Percentiles rank a stretch among this genome's conserved stretches.
phyloP scores from a whole-genome alignment of 805 yeast species.

The Scheffersomyces stipitis region DNA sequence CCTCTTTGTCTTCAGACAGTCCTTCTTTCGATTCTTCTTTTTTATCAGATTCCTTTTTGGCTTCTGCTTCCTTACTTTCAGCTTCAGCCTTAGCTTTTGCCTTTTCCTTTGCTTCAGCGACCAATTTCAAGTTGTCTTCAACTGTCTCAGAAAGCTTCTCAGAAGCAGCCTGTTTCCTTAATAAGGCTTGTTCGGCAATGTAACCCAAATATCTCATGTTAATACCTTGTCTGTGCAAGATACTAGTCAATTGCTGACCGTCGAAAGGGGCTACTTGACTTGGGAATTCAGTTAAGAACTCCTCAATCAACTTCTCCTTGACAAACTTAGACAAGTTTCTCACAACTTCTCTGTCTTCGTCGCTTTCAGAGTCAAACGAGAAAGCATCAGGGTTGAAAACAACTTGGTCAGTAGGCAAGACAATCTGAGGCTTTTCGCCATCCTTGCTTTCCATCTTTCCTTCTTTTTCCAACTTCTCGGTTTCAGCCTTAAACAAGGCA shows the following conservation, averaged over 20 bases:
- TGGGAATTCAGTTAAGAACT: slow-evolving; percentile 55
- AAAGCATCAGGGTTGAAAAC: slow-evolving; percentile 81
- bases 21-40: slow-evolving; percentile 19
- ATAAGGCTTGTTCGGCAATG: slow-evolving; percentile 42
- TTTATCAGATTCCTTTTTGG: slow-evolving; percentile 23
- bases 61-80: slow-evolving; percentile 20
- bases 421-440: slow-evolving; percentile 48
- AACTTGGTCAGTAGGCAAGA: slow-evolving; percentile 52
- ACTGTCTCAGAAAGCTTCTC: slow-evolving; percentile 16
- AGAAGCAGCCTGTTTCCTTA: slow-evolving; percentile 15
- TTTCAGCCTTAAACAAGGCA: slow-evolving; percentile 47
- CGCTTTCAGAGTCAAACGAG: slow-evolving; percentile 39
- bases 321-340: slow-evolving; percentile 69
- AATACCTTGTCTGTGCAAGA: slow-evolving; percentile 79
- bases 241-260: slow-evolving; percentile 68
- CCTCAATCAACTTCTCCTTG: slow-evolving; percentile 57
- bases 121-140: slow-evolving; percentile 23
- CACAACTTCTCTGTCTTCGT: slow-evolving; percentile 62
- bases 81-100: slow-evolving; percentile 23
- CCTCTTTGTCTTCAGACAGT: slow-evolving; percentile 27
- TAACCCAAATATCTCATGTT: slow-evolving; percentile 84
- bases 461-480: slow-evolving; percentile 43
- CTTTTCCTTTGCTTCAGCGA: slow-evolving; percentile 27
- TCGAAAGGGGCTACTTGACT: slow-evolving; percentile 70
- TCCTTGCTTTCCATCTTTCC: slow-evolving; percentile 31